Evolutionary conservation across 257 asterid genomes (phyloP), one percentile per base, ranked within the genome.

Genomic region (Rehmannia glutinosa): DNA sequence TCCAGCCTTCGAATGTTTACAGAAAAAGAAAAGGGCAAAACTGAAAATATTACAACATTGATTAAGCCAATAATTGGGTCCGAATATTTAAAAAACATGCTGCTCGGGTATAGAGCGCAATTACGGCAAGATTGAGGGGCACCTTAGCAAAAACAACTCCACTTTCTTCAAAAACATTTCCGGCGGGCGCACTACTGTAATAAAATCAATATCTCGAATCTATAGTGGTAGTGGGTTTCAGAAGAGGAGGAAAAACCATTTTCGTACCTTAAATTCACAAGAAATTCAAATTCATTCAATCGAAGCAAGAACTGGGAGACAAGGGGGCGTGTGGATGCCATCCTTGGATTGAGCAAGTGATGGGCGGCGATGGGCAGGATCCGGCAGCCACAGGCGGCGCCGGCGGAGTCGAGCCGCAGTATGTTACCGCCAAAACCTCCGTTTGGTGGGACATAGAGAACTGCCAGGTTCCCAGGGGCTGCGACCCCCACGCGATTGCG

Each of bases 381-480:
- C 71, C 54, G 53, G 23, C 66, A 11, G 66, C 42, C 1, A 4
- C 13, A 1, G 45, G 60, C 80, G 85, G 79, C 7, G 81, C 78
- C 0, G 80, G 61, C 15, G 86, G 78, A 4, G 83, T 15, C 78
- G 59, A 70, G 70, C 47, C 70, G 46, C 86, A 66, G 77, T 88
- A 83, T 66, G 62, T 70, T 11, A 39, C 73, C 73, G 96, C 90
- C 43, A 86, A 84, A 82, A 61, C 80, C 16, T 86, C 93, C 6
- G 90, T 88, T 15, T 88, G 96, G 93, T 88, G 93, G 96, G 93
- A 88, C 74, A 83, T 88, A n/a, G 96, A 88, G 76, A 88, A 86
- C 80, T 88, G 96, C 63, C 89, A 83, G 28, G 96, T 83, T 28
- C 85, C 93, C 5, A 78, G 77, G 61, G 73, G 69, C 12, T 83